Conservation (phyloP, 305 asterid species). For the Petunia hybrid region DNA sequence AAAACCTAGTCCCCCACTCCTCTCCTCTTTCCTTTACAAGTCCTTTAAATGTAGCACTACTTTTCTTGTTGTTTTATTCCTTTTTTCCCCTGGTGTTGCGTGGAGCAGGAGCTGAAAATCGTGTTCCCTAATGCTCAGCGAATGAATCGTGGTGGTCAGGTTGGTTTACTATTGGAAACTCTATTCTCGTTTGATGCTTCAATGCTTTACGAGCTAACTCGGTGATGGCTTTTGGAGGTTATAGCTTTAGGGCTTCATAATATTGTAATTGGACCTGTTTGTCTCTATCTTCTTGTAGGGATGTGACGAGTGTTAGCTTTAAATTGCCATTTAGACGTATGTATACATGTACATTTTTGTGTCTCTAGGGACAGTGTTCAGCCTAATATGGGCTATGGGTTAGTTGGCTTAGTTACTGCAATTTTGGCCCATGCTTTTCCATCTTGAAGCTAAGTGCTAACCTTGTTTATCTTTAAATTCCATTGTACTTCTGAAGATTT, state of each 20-base stretch:
- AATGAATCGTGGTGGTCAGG: constrained; percentile 98
- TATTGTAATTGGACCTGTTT: background rate
- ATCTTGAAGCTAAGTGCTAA: background rate
- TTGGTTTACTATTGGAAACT: constrained; percentile 40
- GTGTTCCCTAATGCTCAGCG: constrained; percentile 89
- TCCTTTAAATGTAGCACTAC: background rate
- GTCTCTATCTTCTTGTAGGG: background rate
- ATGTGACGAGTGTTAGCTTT: background rate
- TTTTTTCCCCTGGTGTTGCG: background rate
- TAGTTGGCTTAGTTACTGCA: background rate
- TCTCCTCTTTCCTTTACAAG: background rate
- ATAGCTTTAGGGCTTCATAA: background rate
- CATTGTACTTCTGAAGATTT: background rate
- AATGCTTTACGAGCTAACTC: background rate
- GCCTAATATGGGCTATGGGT: background rate
- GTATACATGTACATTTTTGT: background rate
- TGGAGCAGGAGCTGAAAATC: constrained; percentile 63
- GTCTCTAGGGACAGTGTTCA: background rate
- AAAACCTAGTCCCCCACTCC: background rate
- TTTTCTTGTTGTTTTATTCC: background rate
- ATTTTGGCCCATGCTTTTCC: background rate
- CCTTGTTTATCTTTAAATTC: background rate
- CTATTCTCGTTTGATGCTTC: constrained; percentile 13
- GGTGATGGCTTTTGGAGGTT: background rate
- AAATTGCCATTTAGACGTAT: background rate